Evolutionary conservation across 192 early-diverging fungal genomes (phyloP).

Genomic region (Mortierella hygrophila): DNA sequence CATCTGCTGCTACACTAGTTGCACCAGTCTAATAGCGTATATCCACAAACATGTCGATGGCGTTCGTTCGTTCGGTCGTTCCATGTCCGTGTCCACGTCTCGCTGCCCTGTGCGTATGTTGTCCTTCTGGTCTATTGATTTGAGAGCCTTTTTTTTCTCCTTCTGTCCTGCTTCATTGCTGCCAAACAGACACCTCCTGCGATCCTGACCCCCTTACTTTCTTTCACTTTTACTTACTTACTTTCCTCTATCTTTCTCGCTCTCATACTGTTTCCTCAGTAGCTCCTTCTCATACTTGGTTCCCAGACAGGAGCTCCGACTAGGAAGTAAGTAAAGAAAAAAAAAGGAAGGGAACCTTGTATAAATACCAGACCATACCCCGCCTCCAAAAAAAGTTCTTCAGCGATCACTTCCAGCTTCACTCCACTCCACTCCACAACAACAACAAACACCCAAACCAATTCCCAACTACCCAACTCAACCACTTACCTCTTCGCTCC

Average conservation of each 20-base stretch:
- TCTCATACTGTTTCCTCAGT: background rate
- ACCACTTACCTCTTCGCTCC: background rate
- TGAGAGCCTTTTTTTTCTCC: background rate
- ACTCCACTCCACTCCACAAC: background rate
- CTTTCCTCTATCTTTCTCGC: background rate
- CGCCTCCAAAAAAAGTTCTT: background rate
- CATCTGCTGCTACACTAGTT: no score
- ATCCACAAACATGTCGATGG: background rate
- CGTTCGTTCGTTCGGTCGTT: background rate
- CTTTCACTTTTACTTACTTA: no score
- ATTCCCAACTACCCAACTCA: background rate
- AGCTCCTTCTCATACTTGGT: background rate
- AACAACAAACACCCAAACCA: background rate
- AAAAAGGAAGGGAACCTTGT: background rate
- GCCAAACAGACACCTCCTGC: background rate
- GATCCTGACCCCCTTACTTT: background rate
- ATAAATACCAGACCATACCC: background rate
- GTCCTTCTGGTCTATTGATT: background rate
- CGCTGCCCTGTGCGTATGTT: background rate
- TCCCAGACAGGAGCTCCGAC: background rate
- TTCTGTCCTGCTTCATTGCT: background rate
- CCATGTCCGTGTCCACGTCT: background rate
- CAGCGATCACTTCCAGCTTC: constrained; percentile 2
- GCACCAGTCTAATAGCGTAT: background rate
- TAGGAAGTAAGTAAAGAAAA: background rate